Conservation (phyloP, 2,329 filamentous ascomycete species). For the Aspergillus aculeatus region DNA sequence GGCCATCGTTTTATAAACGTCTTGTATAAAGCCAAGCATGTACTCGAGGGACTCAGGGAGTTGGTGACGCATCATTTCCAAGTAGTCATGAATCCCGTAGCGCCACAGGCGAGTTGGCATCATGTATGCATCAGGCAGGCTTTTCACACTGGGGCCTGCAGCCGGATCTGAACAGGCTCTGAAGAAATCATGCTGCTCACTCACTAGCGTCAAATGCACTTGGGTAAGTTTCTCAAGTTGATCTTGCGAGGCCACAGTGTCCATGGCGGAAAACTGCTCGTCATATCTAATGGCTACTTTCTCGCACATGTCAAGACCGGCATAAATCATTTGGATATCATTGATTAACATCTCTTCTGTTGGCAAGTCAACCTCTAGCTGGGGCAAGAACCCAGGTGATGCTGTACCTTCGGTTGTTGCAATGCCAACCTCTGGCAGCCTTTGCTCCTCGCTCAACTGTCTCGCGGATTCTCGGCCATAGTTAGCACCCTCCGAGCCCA, state of each 20-base stretch:
- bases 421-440: slow-evolving; percentile 16
- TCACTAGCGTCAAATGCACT: slow-evolving; percentile 73
- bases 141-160: slow-evolving; percentile 64
- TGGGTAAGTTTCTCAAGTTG: slow-evolving; percentile 85
- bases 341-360: slow-evolving; percentile 74
- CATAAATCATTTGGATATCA: slow-evolving; percentile 67
- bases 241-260: slow-evolving; percentile 56
- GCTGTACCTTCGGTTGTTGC: slow-evolving; percentile 27
- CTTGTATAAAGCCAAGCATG: slow-evolving; percentile 87
- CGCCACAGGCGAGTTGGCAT: slow-evolving; percentile 97
- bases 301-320: slow-evolving; percentile 81
- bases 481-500: slow-evolving; percentile 12
- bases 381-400: slow-evolving; percentile 44
- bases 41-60: slow-evolving; percentile 77
- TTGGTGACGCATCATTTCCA: slow-evolving; percentile 72
- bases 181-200: slow-evolving; percentile 85
- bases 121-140: slow-evolving; percentile 74
- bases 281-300: slow-evolving; percentile 83
- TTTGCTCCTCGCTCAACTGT: slow-evolving; percentile 18
- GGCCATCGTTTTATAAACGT: slow-evolving; percentile 87
- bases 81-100: slow-evolving; percentile 82
- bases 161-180: slow-evolving; percentile 83
- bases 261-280: slow-evolving; percentile 56
- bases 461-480: slow-evolving; percentile 19
- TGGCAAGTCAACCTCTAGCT: slow-evolving; percentile 66